Evolutionary conservation across 2,329 filamentous ascomycete species (phyloP).

Genomic region (Pyrenophora graminea): DNA sequence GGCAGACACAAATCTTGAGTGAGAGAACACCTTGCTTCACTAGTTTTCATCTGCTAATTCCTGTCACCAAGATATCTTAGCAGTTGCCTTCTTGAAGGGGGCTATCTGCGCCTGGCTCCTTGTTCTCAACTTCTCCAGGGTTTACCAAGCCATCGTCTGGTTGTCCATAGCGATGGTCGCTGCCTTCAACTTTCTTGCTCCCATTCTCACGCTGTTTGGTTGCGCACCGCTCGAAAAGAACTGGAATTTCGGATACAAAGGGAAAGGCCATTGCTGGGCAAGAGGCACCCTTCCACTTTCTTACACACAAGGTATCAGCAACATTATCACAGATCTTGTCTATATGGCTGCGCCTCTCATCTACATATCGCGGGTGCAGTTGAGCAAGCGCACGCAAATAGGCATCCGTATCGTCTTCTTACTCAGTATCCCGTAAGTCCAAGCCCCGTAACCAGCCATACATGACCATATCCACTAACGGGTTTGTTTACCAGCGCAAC

Average conservation of each 20-base stretch:
- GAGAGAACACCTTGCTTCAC: background rate
- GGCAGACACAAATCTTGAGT: conserved; percentile 31
- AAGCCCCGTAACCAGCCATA: background rate
- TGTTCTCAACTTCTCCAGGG: conserved; percentile 33
- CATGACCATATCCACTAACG: background rate
- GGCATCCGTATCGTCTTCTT: conserved; percentile 36
- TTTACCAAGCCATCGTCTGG: conserved; percentile 34
- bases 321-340: conserved; percentile 36
- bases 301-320: conserved; percentile 34
- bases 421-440: conserved; percentile 34
- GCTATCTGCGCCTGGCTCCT: conserved; percentile 39
- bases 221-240: conserved; percentile 34
- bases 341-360: conserved; percentile 36
- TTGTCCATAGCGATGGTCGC: conserved; percentile 33
- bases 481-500: conserved; percentile 22
- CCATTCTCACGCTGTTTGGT: conserved; percentile 30
- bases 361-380: conserved; percentile 32
- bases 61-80: conserved; percentile 22
- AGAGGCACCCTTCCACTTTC: conserved; percentile 25
- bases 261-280: conserved; percentile 28
- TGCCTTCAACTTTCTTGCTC: conserved; percentile 33
- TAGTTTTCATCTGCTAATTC: background rate
- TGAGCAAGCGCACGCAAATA: conserved; percentile 32
- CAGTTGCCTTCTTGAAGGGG: conserved; percentile 36
- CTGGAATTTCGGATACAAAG: conserved; percentile 29